Base-by-base conservation (phyloP, 2,329 filamentous ascomycete genomes). In the Aspergillus calidoustus region DNA sequence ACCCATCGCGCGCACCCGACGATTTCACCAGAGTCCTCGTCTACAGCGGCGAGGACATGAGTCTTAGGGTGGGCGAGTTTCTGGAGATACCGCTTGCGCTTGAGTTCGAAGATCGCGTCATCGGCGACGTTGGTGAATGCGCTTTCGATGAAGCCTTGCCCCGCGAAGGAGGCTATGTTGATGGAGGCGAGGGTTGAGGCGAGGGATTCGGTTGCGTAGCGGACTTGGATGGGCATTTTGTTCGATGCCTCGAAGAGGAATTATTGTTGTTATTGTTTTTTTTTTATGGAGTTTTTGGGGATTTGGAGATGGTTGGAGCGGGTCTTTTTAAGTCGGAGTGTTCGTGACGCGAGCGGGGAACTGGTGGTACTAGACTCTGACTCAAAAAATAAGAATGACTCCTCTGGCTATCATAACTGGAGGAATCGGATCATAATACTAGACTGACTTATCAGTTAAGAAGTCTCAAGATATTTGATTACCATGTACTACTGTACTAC, bases 1-100 rank as follows among this genome's bases (percentile, higher is more conserved):
- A 72, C 66, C 84, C 84, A 86, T 66, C 84, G 83, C 4, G 79
- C 78, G 59, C 82, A 84, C 0, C 80, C 81, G 25, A 84, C 68
- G 2, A 83, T 61, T 52, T 68, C 55, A n/a, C 66, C 57, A 0
- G 73, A 51, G 3, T 47, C 23, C 0, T 52, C 44, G 53, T 81
- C 78, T 5, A 74, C 73, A 7, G 82, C 69, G 30, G 81, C 79
- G 5, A 83, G 64, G 23, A 81, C 73, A 25, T 79, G 74, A 3
- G 75, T 74, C 30, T 72, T 61, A 0, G 79, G 73, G n/a, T 81
- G 72, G 1, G 65, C 54, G 1, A 86, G 64, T 47, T 82, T 81
- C n/a, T 78, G 71, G 7, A 71, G 30, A 2, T 80, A 66, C 7
- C 67, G 64, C 13, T 68, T 58, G 38, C 66, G 52, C 76, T 82